Base-by-base conservation (phyloP, 345 rosid species). In the Gossypium bickii region DNA sequence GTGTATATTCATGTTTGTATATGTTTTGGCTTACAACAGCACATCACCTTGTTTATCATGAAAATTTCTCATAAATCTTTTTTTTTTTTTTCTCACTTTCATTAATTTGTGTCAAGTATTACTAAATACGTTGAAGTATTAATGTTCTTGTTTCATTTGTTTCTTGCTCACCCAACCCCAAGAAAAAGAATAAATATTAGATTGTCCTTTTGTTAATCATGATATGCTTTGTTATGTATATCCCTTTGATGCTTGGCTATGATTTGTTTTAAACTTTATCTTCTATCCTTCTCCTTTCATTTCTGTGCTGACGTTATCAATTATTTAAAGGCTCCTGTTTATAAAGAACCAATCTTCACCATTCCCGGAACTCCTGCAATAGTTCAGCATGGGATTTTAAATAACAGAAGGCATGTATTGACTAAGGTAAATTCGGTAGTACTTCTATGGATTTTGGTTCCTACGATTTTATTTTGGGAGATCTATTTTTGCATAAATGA, bases 351-450 rank as follows among this genome's bases (percentile, higher is more conserved):
- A 18, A 87, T 84, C 51, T 80, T 89, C 61, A 80, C 82, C 74
- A 82, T 96, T 81, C 84, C 93, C 69, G 99, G 99, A 80, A 89
- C 84, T 78, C 93, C 97, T 24, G 97, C 92, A 64, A 89, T 96
- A 55, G 95, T 90, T 76, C 93, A 96, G 79, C 95, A 93, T 88
- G 98, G 89, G 84, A 88, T 96, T 81, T 84, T 96, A 85, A 93
- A 93, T 80, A 88, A 96, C 68, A 87, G 91, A 90, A 90, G 97
- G 83, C 99, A 96, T 85, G 92, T 96, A 70, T 85, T 96, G 85
- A 93, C 99, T 7, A 93, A 93, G 99, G 99, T 93, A 77, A 76
- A 73, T 52, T 47, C 69, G 2, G 25, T 62, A 44, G 12, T 66
- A 16, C 63, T 44, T 69, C 29, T 62, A 71, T 47, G 15, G 71